Evolutionary conservation across 2,329 filamentous ascomycete genomes (phyloP), one percentile per base, ranked within the genome.

Genomic region (Cercospora sesami): DNA sequence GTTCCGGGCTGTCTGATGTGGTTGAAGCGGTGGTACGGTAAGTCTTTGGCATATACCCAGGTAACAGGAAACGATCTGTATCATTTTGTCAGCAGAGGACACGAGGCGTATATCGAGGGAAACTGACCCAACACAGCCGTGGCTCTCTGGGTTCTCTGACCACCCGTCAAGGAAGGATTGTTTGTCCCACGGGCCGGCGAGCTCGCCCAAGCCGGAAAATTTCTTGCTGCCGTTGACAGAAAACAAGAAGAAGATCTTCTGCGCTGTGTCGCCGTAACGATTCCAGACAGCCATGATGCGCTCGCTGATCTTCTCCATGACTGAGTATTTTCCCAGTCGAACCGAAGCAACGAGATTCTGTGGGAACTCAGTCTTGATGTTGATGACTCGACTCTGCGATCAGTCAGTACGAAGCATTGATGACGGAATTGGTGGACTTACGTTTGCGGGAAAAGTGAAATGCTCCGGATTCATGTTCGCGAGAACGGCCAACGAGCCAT

Each of bases 201-300:
- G 73, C 66, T 77, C 73, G n/a, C 73, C 76, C 42, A 78, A 42
- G n/a, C 72, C 76, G 58, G 72, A 75, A 62, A 71, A 78, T 18
- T 74, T 71, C 66, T 75, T 75, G 55, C 65, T 64, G 53, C 73
- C 72, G 30, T 73, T 77, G 65, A 77, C 65, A 16, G 76, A 74
- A 66, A 78, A 75, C 36, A 78, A 61, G 53, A 77, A 71, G 39
- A 75, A 64, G 2, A 77, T 68, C 65, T 75, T 73, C 61, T 75
- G 72, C 10, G 51, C 33, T 4, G 68, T 30, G 14, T 66, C 60
- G 4, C 69, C 45, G 58, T 72, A 73, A 8, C 64, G 64, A 2
- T 74, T 60, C 69, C 71, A 78, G 9, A 74, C 58, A 12, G 62
- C 60, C 66, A 71, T 73, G 69, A 77, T 75, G 53, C 76, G 74